Percentiles rank a stretch among this genome's conserved stretches.
Conservation (phyloP, 805 yeast species). For the Ogataea allantospora region DNA sequence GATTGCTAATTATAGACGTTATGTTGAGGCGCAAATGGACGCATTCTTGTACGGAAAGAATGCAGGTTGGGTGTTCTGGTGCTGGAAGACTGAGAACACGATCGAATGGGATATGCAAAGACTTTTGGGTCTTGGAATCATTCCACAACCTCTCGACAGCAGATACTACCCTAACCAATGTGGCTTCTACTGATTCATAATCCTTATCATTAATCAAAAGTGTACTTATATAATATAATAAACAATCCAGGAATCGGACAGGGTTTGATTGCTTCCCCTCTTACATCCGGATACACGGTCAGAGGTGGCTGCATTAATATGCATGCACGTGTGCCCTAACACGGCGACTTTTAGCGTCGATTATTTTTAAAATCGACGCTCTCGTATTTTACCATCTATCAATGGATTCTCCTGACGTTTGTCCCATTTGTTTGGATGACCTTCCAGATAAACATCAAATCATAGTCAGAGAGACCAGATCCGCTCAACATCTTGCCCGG, state of each 20-base stretch:
- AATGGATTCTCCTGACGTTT: slow-evolving; percentile 13
- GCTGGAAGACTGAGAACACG: slow-evolving; percentile 82
- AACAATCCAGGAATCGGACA: no score
- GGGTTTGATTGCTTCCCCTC: no score
- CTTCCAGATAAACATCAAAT: slow-evolving; percentile 20
- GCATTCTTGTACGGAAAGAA: slow-evolving; percentile 53
- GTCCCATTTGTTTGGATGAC: slow-evolving; percentile 34
- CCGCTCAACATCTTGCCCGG: slow-evolving; percentile 26
- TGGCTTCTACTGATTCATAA: slow-evolving; percentile 20
- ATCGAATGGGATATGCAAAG: slow-evolving; percentile 83
- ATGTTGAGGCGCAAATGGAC: slow-evolving; percentile 87
- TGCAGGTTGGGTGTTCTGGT: slow-evolving; percentile 92
- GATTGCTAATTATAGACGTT: slow-evolving; percentile 59
- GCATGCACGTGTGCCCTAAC: no score
- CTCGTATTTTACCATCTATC: background rate
- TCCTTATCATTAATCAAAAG: background rate
- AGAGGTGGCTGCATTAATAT: background rate
- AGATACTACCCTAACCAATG: slow-evolving; percentile 34
- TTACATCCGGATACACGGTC: slow-evolving; percentile 5
- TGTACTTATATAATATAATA: background rate
- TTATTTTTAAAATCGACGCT: background rate
- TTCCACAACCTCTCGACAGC: slow-evolving; percentile 71
- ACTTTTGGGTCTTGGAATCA: slow-evolving; percentile 55
- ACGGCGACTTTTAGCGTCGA: slow-evolving; percentile 5
- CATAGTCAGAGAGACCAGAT: slow-evolving; percentile 22